A percentile compares a stretch with the other conserved stretches of the same genome.
Conservation (phyloP, 2,329 filamentous ascomycete species). For the Akanthomyces lecanii region DNA sequence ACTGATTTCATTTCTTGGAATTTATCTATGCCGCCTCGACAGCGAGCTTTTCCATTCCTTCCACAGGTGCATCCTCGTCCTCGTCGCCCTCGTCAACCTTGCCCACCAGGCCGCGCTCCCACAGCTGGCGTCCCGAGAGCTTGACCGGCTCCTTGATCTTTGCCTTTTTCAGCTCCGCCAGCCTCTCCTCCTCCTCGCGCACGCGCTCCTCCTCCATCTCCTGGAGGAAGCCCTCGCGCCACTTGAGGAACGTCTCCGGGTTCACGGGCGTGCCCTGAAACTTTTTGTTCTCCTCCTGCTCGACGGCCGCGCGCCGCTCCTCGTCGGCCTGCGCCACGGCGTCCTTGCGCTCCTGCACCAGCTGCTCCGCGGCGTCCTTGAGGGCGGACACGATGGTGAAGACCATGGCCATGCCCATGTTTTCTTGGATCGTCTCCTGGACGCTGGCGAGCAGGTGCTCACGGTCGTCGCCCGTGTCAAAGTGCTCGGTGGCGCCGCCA, state of each 20-base stretch:
- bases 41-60: slow-evolving; percentile 67
- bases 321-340: slow-evolving; percentile 54
- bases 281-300: slow-evolving; percentile 92
- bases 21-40: slow-evolving; percentile 47
- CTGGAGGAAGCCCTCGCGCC: slow-evolving; percentile 71
- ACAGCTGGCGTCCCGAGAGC: slow-evolving; percentile 70
- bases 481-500: slow-evolving; percentile 62
- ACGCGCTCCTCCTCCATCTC: slow-evolving; percentile 75
- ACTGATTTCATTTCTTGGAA: not conserved
- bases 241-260: slow-evolving; percentile 77
- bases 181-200: slow-evolving; percentile 68
- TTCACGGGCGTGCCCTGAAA: slow-evolving; percentile 90
- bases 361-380: slow-evolving; percentile 85
- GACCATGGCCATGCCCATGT: slow-evolving; percentile 94
- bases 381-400: slow-evolving; percentile 84
- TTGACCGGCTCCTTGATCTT: slow-evolving; percentile 69
- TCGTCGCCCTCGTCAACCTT: slow-evolving; percentile 63
- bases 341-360: slow-evolving; percentile 70
- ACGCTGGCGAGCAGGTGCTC: slow-evolving; percentile 66
- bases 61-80: slow-evolving; percentile 59
- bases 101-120: slow-evolving; percentile 68
- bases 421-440: slow-evolving; percentile 77
- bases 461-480: slow-evolving; percentile 80
- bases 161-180: slow-evolving; percentile 78
- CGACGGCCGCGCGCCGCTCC: slow-evolving; percentile 48